Percentiles rank a stretch among this genome's conserved stretches.
These are phyloP conservation scores for Fulvia fulva DNA, from an alignment of 2,329 filamentous ascomycete species.

Conservation along the genomic window DNA sequence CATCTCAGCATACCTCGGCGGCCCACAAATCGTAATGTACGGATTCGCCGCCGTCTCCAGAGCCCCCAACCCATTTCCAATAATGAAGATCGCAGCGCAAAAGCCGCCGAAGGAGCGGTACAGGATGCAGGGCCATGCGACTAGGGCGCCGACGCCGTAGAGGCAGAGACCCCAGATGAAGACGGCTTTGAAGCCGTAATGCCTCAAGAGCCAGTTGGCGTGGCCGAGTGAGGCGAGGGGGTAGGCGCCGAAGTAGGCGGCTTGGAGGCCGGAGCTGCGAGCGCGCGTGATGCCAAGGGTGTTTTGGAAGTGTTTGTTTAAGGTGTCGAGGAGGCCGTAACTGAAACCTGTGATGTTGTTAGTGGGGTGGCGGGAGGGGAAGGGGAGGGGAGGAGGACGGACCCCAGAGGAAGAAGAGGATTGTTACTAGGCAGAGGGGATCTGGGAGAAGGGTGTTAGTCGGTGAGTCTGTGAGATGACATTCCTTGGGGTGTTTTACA, in stretches of 20 bases:
- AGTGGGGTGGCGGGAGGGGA: background rate
- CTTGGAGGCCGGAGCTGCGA: constrained; percentile 46
- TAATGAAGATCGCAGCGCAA: constrained; percentile 56
- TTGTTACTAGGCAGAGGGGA: constrained; percentile 62
- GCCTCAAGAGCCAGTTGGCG: constrained; percentile 44
- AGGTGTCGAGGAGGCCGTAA: constrained; percentile 55
- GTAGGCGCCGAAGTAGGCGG: constrained; percentile 50
- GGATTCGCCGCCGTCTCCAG: constrained; percentile 60
- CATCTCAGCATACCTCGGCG: constrained; percentile 56
- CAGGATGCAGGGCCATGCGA: constrained; percentile 57
- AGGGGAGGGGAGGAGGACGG: constrained; percentile 11
- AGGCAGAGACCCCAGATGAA: constrained; percentile 53
- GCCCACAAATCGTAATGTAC: constrained; percentile 52
- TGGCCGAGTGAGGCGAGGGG: constrained; percentile 48
- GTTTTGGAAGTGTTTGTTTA: constrained; percentile 48
- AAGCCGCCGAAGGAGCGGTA: constrained; percentile 57
- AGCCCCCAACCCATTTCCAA: constrained; percentile 50
- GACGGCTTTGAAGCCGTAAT: constrained; percentile 46
- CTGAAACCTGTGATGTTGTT: constrained; percentile 43
- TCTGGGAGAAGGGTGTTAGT: too few species aligned
- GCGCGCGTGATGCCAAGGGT: constrained; percentile 42
- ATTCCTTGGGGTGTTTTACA: constrained; percentile 4
- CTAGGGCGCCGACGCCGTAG: constrained; percentile 52
- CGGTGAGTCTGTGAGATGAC: too few species aligned
- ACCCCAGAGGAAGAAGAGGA: constrained; percentile 63